Conservation (phyloP, 768 basidiomycete species). For the Lentinus tigrinus region DNA sequence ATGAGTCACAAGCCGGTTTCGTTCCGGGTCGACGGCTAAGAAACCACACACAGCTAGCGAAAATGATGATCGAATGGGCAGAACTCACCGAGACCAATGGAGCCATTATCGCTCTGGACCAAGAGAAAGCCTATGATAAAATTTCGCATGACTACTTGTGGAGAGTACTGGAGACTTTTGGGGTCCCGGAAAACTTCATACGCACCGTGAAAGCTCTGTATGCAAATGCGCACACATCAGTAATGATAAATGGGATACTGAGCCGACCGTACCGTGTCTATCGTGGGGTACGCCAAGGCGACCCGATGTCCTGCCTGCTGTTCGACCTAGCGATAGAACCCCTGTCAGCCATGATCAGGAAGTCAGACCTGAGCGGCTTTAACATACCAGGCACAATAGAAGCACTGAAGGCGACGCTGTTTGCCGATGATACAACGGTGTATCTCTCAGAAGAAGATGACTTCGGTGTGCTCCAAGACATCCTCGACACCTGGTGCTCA, state of each 20-base stretch:
- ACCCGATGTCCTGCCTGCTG: constrained; percentile 33
- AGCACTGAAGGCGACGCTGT: constrained; percentile 20
- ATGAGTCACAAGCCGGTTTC: constrained; percentile 40
- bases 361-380: constrained; percentile 20
- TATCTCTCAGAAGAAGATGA: constrained; percentile 25
- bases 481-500: background rate
- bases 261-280: constrained; percentile 26
- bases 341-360: constrained; percentile 20
- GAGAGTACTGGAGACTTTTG: constrained; percentile 1
- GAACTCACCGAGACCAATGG: constrained; percentile 10
- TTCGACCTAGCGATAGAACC: constrained; percentile 34
- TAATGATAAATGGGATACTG: constrained; percentile 34
- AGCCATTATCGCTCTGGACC: constrained; percentile 11
- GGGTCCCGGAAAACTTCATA: constrained; percentile 15
- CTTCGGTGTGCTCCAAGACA: background rate
- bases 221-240: constrained; percentile 23
- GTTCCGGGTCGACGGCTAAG: constrained; percentile 30
- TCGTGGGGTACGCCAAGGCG: constrained; percentile 37
- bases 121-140: constrained; percentile 22
- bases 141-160: constrained; percentile 18
- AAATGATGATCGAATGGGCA: constrained; percentile 14
- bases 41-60: constrained; percentile 30
- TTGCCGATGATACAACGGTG: constrained; percentile 26
- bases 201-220: constrained; percentile 31
- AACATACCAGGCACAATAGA: constrained; percentile 10